These are phyloP conservation scores for Lindgomyces ingoldianus DNA, from an alignment of 495 filamentous ascomycete species.

Conservation along the genomic window DNA sequence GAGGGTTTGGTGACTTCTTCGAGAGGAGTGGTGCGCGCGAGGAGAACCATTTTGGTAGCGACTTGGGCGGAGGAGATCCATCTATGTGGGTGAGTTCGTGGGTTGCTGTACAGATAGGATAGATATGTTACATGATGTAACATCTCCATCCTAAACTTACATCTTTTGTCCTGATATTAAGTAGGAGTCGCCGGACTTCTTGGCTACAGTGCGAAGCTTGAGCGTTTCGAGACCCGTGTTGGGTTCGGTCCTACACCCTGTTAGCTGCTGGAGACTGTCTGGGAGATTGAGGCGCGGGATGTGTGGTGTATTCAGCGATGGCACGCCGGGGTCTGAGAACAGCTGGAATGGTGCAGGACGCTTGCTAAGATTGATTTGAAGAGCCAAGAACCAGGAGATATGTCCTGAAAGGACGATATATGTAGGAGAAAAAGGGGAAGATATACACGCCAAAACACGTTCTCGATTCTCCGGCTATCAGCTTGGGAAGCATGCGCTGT, in stretches of 20 bases:
- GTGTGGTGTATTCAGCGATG: too few species aligned
- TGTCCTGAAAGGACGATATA: too few species aligned
- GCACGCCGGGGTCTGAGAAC: too few species aligned
- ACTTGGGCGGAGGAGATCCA: constrained; percentile 80
- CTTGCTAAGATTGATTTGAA: too few species aligned
- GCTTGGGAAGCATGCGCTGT: constrained; percentile 61
- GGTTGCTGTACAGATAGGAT: not conserved
- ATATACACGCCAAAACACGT: constrained; percentile 68
- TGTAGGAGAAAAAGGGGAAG: not conserved
- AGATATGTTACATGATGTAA: too few species aligned
- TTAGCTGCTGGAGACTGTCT: too few species aligned
- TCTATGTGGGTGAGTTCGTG: constrained; percentile 19
- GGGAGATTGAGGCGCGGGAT: too few species aligned
- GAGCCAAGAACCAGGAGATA: too few species aligned
- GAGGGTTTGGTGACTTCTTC: constrained; percentile 65
- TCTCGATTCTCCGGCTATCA: constrained; percentile 67
- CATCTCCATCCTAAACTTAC: too few species aligned
- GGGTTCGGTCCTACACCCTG: constrained; percentile 51
- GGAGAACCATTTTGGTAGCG: constrained; percentile 72
- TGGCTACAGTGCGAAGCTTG: constrained; percentile 63
- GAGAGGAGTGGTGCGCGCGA: constrained; percentile 70
- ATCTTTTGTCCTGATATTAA: constrained; percentile 74
- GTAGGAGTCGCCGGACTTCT: constrained; percentile 55
- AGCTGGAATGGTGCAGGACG: too few species aligned
- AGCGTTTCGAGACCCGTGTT: constrained; percentile 77